Conservation (phyloP, 805 yeast species). For the Candida manassasensis region DNA sequence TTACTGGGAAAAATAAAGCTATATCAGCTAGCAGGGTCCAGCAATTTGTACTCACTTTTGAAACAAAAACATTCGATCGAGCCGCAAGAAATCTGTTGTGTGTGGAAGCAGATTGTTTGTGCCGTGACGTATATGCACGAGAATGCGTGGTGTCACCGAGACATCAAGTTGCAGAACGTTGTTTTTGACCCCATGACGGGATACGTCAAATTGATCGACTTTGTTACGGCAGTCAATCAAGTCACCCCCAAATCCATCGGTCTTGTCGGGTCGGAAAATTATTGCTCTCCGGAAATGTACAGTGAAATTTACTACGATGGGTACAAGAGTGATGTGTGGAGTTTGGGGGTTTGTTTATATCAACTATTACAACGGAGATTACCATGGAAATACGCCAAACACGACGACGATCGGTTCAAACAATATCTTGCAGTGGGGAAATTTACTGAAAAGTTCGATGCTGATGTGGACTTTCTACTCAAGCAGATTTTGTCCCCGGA, state of each 20-base stretch:
- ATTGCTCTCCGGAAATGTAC: constrained; percentile 47
- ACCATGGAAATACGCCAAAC: constrained; percentile 47
- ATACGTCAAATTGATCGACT: constrained; percentile 42
- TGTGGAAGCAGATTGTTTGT: constrained; percentile 38
- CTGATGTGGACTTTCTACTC: not conserved
- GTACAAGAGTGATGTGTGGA: constrained; percentile 44
- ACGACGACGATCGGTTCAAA: constrained; percentile 21
- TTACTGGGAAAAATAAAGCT: constrained; percentile 19
- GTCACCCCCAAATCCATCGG: constrained; percentile 28
- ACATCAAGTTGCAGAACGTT: constrained; percentile 46
- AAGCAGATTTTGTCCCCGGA: constrained; percentile 3
- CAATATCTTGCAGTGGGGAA: constrained; percentile 5
- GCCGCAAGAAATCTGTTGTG: constrained; percentile 18
- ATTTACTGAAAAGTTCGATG: not conserved
- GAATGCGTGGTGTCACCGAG: constrained; percentile 42
- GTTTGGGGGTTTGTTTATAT: constrained; percentile 41
- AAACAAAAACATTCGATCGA: constrained; percentile 3
- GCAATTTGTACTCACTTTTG: constrained; percentile 14
- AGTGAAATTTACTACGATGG: constrained; percentile 36
- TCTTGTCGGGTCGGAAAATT: constrained; percentile 43
- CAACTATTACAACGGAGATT: constrained; percentile 25
- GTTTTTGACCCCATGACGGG: constrained; percentile 25
- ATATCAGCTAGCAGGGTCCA: constrained; percentile 32
- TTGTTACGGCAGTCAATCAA: constrained; percentile 23
- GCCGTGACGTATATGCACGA: constrained; percentile 39